Evolutionary conservation across 805 yeast genomes (phyloP).

Genomic region (Spathaspora boniae): DNA sequence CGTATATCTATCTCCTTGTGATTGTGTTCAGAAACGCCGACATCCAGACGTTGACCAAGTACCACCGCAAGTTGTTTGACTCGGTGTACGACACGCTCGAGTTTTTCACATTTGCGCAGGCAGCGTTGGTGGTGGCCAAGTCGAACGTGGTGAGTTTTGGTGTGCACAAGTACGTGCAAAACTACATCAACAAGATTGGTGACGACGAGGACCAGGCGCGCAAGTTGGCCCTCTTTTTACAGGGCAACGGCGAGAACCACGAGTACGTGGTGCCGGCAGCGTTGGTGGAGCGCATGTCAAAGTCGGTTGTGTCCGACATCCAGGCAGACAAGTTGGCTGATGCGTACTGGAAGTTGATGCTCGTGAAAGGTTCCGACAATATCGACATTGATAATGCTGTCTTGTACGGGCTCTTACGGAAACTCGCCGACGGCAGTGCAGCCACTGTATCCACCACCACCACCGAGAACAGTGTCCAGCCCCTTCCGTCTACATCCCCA

Average conservation of each 20-base stretch:
- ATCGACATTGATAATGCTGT: not conserved
- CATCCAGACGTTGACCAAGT: constrained; percentile 42
- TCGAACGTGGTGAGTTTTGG: constrained; percentile 48
- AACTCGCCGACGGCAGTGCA: not conserved
- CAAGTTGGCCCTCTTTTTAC: constrained; percentile 29
- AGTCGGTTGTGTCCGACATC: constrained; percentile 1
- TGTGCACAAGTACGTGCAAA: constrained; percentile 41
- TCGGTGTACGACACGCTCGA: constrained; percentile 27
- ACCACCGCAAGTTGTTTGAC: constrained; percentile 43
- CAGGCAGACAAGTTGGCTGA: not conserved
- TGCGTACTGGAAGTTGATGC: constrained; percentile 47
- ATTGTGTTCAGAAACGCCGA: constrained; percentile 56
- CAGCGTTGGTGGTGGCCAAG: constrained; percentile 37
- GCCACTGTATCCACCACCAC: too few species aligned
- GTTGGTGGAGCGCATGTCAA: not conserved
- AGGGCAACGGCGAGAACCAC: constrained; percentile 3
- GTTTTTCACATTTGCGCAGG: constrained; percentile 47
- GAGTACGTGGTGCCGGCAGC: constrained; percentile 6
- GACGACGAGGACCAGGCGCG: constrained; percentile 18
- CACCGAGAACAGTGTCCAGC: too few species aligned
- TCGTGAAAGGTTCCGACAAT: constrained; percentile 24
- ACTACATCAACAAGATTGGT: constrained; percentile 37
- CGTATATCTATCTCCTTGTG: constrained; percentile 44
- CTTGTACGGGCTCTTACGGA: not conserved
- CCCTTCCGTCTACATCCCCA: too few species aligned